Evolutionary conservation across 2,329 filamentous ascomycete species (phyloP).

Genomic region (Plectosphaerella sp.): DNA sequence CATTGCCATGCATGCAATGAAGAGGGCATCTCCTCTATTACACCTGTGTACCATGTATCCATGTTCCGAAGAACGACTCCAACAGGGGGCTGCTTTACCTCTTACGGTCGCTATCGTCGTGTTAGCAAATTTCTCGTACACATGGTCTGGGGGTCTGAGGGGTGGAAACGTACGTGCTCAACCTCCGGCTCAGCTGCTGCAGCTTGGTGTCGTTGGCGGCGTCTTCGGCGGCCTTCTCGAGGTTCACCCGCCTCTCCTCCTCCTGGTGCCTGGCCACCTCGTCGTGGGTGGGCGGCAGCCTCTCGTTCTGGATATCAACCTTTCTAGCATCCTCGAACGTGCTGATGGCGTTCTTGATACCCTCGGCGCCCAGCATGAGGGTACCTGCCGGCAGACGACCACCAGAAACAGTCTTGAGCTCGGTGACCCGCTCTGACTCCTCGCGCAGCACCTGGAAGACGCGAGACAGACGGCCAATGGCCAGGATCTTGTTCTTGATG

Average conservation of each 20-base stretch:
- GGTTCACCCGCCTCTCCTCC: slow-evolving; percentile 73
- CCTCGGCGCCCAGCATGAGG: slow-evolving; percentile 95
- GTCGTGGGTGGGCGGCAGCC: slow-evolving; percentile 85
- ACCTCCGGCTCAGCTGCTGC: slow-evolving; percentile 79
- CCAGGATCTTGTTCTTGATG: slow-evolving; percentile 99
- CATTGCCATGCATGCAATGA: too few species aligned
- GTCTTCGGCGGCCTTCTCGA: slow-evolving; percentile 81
- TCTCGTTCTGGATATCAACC: slow-evolving; percentile 95
- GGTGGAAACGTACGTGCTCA: slow-evolving; percentile 84
- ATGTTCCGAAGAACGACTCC: too few species aligned
- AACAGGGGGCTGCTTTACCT: not conserved
- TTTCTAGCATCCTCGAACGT: slow-evolving; percentile 96
- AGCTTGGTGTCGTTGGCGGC: slow-evolving; percentile 89
- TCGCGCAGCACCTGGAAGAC: slow-evolving; percentile 98
- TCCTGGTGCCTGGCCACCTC: slow-evolving; percentile 83
- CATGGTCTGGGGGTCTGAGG: not conserved
- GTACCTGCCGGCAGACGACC: slow-evolving; percentile 91
- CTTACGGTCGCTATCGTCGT: not conserved
- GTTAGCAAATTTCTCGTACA: not conserved
- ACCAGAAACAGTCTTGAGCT: slow-evolving; percentile 94
- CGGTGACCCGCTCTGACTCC: slow-evolving; percentile 93
- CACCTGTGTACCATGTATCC: too few species aligned
- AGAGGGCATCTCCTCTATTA: too few species aligned
- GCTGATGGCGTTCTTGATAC: slow-evolving; percentile 96
- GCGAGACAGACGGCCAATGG: slow-evolving; percentile 91